Percentiles rank a stretch among this genome's conserved stretches.
Conservation (phyloP, 371 early-diverging fungal genomes). For the Nematocida major region DNA sequence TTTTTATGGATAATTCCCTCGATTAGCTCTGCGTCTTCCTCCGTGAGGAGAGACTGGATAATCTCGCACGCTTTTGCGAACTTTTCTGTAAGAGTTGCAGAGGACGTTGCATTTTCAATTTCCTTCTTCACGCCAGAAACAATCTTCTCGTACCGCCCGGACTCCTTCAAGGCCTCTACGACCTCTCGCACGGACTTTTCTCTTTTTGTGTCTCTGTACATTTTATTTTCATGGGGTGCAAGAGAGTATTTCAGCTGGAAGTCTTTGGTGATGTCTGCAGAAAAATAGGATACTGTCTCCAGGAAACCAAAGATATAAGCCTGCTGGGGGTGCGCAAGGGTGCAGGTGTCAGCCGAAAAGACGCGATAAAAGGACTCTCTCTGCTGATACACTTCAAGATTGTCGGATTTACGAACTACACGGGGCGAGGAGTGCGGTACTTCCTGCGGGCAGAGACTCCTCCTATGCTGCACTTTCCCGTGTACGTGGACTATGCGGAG, state of each 20-base stretch:
- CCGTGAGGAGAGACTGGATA: background rate
- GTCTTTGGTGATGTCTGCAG: conserved; percentile 26
- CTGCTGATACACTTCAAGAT: conserved; percentile 37
- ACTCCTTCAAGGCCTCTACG: background rate
- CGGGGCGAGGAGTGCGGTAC: conserved; percentile 1
- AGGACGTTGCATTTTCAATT: background rate
- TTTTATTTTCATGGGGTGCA: conserved; percentile 38
- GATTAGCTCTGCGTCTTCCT: background rate
- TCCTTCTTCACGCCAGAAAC: background rate
- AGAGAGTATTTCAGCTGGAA: conserved; percentile 39
- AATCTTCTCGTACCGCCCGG: background rate
- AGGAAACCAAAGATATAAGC: background rate
- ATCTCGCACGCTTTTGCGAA: background rate
- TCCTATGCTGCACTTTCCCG: conserved; percentile 3
- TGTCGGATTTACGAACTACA: conserved; percentile 24
- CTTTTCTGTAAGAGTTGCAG: conserved; percentile 10
- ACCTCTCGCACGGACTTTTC: background rate
- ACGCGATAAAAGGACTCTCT: conserved; percentile 28
- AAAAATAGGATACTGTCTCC: conserved; percentile 12
- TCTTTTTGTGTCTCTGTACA: background rate
- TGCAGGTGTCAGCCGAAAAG: background rate
- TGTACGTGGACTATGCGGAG: conserved; percentile 18
- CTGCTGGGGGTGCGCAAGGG: background rate
- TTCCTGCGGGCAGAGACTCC: background rate
- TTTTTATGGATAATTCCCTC: background rate